phyloP scores from a whole-genome alignment of 768 basidiomycete species.

The Kwoniella sp. region DNA sequence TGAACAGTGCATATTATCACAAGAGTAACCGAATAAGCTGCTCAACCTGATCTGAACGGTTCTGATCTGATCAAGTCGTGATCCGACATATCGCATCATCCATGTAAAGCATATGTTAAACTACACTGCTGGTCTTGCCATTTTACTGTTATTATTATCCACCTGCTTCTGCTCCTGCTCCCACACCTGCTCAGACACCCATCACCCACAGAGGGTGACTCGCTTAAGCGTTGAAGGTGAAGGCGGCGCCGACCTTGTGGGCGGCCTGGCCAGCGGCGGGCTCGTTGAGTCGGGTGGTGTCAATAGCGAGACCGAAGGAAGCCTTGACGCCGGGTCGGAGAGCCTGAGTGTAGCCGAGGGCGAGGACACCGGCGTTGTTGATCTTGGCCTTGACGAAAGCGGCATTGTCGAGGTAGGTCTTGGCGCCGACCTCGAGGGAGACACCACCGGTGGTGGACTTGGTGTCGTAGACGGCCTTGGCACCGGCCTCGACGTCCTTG shows the following conservation, averaged over 20 bases:
- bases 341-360: conserved; percentile 81
- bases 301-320: conserved; percentile 90
- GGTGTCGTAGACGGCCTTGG: conserved; percentile 84
- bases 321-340: conserved; percentile 64
- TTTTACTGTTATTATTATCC: too few species aligned
- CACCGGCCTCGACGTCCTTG: conserved; percentile 55
- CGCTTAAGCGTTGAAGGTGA: conserved; percentile 58
- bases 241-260: conserved; percentile 58
- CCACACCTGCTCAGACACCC: neutral
- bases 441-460: conserved; percentile 85
- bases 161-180: too few species aligned
- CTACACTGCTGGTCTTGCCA: too few species aligned
- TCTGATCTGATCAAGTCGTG: conserved; percentile 9
- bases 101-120: too few species aligned
- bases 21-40: conserved; percentile 7
- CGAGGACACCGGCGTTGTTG: conserved; percentile 91
- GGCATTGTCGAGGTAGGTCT: conserved; percentile 83
- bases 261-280: conserved; percentile 55
- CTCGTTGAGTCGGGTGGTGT: conserved; percentile 89
- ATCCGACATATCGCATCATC: too few species aligned
- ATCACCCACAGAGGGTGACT: neutral
- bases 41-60: conserved; percentile 7
- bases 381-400: conserved; percentile 98
- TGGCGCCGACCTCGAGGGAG: conserved; percentile 90
- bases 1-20: too few species aligned